Base-by-base conservation (phyloP, 345 rosid species). In the Bruguiera parviflora region DNA sequence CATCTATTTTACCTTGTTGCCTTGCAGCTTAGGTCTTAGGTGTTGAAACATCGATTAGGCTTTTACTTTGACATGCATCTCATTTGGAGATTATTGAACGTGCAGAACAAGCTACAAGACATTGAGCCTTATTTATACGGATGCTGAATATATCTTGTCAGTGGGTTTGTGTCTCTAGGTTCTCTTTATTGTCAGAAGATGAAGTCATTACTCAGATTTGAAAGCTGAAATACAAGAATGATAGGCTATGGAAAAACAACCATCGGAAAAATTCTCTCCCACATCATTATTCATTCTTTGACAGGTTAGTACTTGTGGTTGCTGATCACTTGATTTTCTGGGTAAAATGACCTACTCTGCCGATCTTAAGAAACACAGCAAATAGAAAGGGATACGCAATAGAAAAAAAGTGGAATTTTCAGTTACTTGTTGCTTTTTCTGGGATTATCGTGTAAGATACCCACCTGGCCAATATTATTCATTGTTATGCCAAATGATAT, bases 181-280 rank as follows among this genome's bases (percentile, higher is more conserved):
- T 32, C 35, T 64, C 49, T 43, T 19, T 16, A n/a, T 59, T 19
- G 60, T 72, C 47, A 7, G 53, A 56, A 62, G 56, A 29, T 70
- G 37, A 37, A 24, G 33, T n/a, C 20, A 58, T 76, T 53, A 11
- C 29, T 24, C 33, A 19, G 53, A 55, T 19, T 33, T 46, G 73
- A 69, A 27, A 65, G 39, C 58, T 58, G 65, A 64, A 27, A 29
- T 81, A 76, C 79, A 92, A 96, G 99, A 58, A 86, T 92, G 93
- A 92, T 95, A 97, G 99, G 97, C 47, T 95, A 96, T 16, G 99
- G 99, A 66, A 95, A 92, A 83, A 88, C 97, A 21, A 95, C 97
- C 0, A 88, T 90, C 49, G 99, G 99, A 37, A 86, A 90, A 83
- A 65, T 92, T 80, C 75, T 95, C 66, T 78, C 99, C 5, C 81